These are phyloP conservation scores for Mycena polygramma DNA, from an alignment of 768 basidiomycete species.

Conservation along the genomic window DNA sequence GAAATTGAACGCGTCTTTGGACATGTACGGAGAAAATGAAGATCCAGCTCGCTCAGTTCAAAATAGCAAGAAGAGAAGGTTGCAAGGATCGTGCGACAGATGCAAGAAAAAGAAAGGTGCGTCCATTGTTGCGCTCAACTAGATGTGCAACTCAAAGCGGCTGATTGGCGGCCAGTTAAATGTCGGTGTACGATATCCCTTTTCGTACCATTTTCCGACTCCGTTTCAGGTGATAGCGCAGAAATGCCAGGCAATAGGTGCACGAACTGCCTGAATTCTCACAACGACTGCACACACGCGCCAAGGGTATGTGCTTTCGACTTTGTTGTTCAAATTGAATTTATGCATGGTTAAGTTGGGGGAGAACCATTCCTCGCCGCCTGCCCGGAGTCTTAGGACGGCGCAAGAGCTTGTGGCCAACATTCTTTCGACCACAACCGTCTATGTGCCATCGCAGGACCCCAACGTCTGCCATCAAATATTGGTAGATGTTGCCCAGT, in stretches of 20 bases:
- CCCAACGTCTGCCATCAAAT: slow-evolving; percentile 6
- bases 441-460: slow-evolving; percentile 27
- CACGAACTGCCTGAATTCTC: slow-evolving; percentile 65
- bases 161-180: not conserved
- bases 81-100: slow-evolving; percentile 10
- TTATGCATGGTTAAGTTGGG: not conserved
- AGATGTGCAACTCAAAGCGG: not conserved
- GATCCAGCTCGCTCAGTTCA: not conserved
- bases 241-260: slow-evolving; percentile 66
- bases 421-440: slow-evolving; percentile 21
- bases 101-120: slow-evolving; percentile 21
- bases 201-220: not conserved
- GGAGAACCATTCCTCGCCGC: not conserved
- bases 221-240: slow-evolving; percentile 65
- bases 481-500: slow-evolving; percentile 25
- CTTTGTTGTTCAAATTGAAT: not conserved
- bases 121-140: not conserved
- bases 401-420: slow-evolving; percentile 23
- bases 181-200: not conserved
- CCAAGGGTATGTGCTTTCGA: not conserved
- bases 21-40: not conserved
- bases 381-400: slow-evolving; percentile 3
- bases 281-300: slow-evolving; percentile 67
- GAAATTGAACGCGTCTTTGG: not conserved
- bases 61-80: slow-evolving; percentile 13